Evolutionary conservation across 108 stramenopile genomes (phyloP).

Genomic region (Discostella pseudostelligera): DNA sequence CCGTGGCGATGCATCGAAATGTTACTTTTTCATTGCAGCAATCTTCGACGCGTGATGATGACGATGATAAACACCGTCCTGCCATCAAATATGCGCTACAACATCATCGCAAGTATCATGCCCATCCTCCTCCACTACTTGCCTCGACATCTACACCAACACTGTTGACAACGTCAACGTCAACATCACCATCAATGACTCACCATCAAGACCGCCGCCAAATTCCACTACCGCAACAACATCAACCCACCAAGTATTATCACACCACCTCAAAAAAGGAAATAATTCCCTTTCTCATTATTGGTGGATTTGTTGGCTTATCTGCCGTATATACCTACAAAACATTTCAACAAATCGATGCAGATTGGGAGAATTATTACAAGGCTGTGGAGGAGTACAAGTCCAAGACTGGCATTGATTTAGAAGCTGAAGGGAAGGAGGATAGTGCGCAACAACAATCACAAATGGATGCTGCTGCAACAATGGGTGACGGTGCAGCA

Average conservation of each 20-base stretch:
- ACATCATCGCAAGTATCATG: background rate
- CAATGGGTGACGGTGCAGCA: background rate
- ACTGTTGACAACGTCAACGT: too few species aligned
- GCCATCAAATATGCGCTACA: background rate
- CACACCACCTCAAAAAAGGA: constrained; percentile 54
- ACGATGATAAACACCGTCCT: background rate
- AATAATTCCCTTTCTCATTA: constrained; percentile 71
- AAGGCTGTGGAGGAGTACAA: constrained; percentile 67
- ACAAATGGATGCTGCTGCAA: background rate
- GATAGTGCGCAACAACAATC: too few species aligned
- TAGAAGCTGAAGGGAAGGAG: background rate
- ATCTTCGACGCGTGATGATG: too few species aligned
- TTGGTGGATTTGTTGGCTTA: constrained; percentile 30
- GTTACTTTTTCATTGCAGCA: too few species aligned
- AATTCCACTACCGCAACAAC: background rate
- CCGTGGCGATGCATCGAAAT: too few species aligned
- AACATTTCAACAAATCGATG: constrained; percentile 72
- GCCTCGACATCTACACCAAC: background rate
- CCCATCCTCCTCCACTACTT: too few species aligned
- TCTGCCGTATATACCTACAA: constrained; percentile 58
- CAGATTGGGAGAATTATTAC: constrained; percentile 82
- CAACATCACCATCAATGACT: constrained; percentile 5
- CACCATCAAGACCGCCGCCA: too few species aligned
- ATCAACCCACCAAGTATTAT: constrained; percentile 15
- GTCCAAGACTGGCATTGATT: constrained; percentile 11